A percentile compares a stretch with the other conserved stretches of the same genome.
These are phyloP conservation scores for Orbilia brochopaga DNA, from an alignment of 2,329 filamentous ascomycete genomes.

Conservation along the genomic window DNA sequence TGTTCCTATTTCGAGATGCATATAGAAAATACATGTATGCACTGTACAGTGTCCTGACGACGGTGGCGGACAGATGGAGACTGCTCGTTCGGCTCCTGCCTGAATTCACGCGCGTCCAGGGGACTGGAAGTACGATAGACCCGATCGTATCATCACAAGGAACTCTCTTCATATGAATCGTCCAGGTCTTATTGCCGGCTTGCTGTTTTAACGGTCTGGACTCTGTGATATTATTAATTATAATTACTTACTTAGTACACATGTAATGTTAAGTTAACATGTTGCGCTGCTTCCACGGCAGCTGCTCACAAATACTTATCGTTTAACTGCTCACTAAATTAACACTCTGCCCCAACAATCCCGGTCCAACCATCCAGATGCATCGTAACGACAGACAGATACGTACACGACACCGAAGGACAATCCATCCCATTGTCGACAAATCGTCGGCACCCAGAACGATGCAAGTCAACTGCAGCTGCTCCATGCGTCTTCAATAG, in stretches of 20 bases:
- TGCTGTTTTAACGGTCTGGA: too few relatives aligned
- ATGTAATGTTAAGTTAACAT: too few relatives aligned
- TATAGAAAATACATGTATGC: neutral
- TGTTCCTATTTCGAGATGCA: conserved; percentile 47
- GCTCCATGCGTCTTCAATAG: conserved; percentile 7
- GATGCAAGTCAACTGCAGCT: neutral
- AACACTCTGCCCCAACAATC: too few relatives aligned
- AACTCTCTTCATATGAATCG: too few relatives aligned
- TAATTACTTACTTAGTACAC: too few relatives aligned
- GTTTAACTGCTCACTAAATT: too few relatives aligned
- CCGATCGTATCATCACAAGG: conserved; percentile 19
- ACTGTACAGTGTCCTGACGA: too few relatives aligned
- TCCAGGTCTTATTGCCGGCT: too few relatives aligned
- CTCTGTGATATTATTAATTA: too few relatives aligned
- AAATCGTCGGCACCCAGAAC: neutral
- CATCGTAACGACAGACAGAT: conserved; percentile 11
- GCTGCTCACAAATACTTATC: too few relatives aligned
- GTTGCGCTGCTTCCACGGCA: too few relatives aligned
- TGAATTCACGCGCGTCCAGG: conserved; percentile 20
- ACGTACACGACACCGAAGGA: conserved; percentile 12
- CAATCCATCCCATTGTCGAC: conserved; percentile 36
- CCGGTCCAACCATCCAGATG: conserved; percentile 15
- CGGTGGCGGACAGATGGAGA: too few relatives aligned
- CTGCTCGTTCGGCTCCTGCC: conserved; percentile 17
- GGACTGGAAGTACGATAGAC: conserved; percentile 22